Evolutionary conservation across 768 basidiomycete species (phyloP), one percentile per base, ranked within the genome.

Genomic region (Leucosporidium scottii): DNA sequence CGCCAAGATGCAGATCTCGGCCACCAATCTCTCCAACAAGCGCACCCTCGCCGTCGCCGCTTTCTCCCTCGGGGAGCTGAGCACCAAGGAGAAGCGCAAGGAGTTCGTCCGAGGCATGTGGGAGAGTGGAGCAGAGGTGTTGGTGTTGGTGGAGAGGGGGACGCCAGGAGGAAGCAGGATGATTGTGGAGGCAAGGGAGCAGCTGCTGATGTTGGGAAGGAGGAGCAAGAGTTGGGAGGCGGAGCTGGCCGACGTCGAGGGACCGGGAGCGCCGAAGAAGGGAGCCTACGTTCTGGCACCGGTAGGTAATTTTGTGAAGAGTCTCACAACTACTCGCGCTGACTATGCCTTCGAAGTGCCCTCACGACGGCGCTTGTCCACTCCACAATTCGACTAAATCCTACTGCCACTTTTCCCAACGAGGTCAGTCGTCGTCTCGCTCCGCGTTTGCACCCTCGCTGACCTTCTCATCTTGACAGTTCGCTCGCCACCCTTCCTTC

Each of bases 311-410:
- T 39, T 44, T 8, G 10, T 44, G 8, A 44, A 12, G 90, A 17
- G 84, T 84, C 34, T 89, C 91, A 79, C 87, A 93, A n/a, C 81
- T 93, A 59, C 91, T 92, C 61, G 92, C 92, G 31, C 91, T 92
- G 77, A 77, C 86, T 70, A 44, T 49, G 49, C 7, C 4, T 0
- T 7, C 23, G 34, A 75, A 93, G 87, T 98, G 94, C 75, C 91
- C 94, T 18, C 94, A 98, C 74, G 93, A 98, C 76, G 82, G 82
- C 28, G 80, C 81, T 53, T 97, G 94, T 77, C 93, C 94, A 2
- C 79, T 97, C 9, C 75, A 74, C 21, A 62, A 61, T 23, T 31
- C 82, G 18, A 77, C 76, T 3, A 70, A 73, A 21, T 73, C 78
- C 28, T 74, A 73, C 68, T 98, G 94, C 75, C 86, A 88, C 23